phyloP scores from a whole-genome alignment of 306 rosid species.

The Potentilla sterilis region DNA sequence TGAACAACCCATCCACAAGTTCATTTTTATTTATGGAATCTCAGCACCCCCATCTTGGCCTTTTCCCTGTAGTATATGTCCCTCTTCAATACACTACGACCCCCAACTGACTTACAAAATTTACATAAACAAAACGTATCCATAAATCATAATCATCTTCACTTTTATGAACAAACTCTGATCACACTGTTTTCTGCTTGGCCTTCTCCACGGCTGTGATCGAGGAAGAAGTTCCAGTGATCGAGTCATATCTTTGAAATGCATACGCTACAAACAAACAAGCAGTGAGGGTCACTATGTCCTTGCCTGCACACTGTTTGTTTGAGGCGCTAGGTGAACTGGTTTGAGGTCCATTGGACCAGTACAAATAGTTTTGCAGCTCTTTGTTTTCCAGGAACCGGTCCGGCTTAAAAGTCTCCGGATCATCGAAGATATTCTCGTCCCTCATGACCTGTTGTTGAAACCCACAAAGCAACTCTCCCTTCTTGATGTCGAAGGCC shows the following conservation, averaged over 20 bases:
- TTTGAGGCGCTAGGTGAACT: conserved; percentile 52
- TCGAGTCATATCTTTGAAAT: conserved; percentile 67
- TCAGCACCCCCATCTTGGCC: not conserved
- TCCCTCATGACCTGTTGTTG: conserved; percentile 76
- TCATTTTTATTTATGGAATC: not conserved
- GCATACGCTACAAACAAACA: conserved; percentile 55
- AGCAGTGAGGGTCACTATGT: conserved; percentile 57
- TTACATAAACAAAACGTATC: not conserved
- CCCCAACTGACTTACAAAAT: not conserved
- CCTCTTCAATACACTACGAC: not conserved
- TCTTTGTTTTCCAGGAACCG: conserved; percentile 60
- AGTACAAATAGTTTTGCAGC: conserved; percentile 58
- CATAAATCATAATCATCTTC: not conserved
- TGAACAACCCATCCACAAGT: not conserved
- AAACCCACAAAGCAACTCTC: conserved; percentile 81
- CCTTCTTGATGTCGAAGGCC: conserved; percentile 57
- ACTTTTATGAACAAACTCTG: not conserved
- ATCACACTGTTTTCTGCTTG: conserved; percentile 19
- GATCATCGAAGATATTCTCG: conserved; percentile 54
- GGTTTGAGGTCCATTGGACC: conserved; percentile 94
- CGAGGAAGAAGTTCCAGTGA: conserved; percentile 49
- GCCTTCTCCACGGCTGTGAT: conserved; percentile 61
- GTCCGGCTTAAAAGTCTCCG: conserved; percentile 68
- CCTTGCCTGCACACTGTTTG: conserved; percentile 86
- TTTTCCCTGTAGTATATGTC: not conserved